Conservation (phyloP, 306 rosid species). For the Quillaja saponaria region DNA sequence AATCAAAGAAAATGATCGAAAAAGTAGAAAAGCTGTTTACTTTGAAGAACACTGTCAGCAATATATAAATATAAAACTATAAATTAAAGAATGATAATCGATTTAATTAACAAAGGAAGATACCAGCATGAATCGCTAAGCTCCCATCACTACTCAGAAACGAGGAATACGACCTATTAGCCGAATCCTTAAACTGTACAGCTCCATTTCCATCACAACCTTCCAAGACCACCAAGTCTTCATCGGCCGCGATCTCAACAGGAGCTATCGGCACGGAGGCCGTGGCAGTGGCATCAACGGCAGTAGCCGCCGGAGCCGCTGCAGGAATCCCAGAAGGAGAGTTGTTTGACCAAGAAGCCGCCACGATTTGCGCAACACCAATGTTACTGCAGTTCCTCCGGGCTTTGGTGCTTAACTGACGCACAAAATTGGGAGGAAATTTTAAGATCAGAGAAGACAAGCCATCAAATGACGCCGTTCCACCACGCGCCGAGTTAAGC, state of each 20-base stretch:
- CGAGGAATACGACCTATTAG: slow-evolving; percentile 46
- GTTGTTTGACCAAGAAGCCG: slow-evolving; percentile 92
- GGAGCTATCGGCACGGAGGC: slow-evolving; percentile 41
- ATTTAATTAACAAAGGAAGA: neutral
- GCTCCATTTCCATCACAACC: slow-evolving; percentile 45
- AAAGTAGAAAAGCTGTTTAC: neutral
- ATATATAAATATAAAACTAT: neutral
- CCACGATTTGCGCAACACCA: slow-evolving; percentile 97
- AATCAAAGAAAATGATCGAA: too few species aligned
- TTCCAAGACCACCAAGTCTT: slow-evolving; percentile 42
- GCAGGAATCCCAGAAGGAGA: slow-evolving; percentile 22
- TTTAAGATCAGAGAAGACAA: slow-evolving; percentile 54
- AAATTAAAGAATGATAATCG: neutral
- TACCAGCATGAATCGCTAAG: slow-evolving; percentile 77
- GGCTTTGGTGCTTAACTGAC: slow-evolving; percentile 90
- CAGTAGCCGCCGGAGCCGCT: slow-evolving; percentile 54
- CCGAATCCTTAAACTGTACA: slow-evolving; percentile 37
- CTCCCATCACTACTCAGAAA: slow-evolving; percentile 77
- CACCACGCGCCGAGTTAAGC: slow-evolving; percentile 8
- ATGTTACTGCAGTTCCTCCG: slow-evolving; percentile 96
- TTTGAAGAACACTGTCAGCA: too few species aligned
- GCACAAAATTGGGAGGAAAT: slow-evolving; percentile 90
- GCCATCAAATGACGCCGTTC: slow-evolving; percentile 29
- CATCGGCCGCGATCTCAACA: slow-evolving; percentile 41
- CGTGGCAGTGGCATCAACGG: slow-evolving; percentile 53